Evolutionary conservation across 2,329 filamentous ascomycete genomes (phyloP).

Genomic region (Canariomyces notabilis): DNA sequence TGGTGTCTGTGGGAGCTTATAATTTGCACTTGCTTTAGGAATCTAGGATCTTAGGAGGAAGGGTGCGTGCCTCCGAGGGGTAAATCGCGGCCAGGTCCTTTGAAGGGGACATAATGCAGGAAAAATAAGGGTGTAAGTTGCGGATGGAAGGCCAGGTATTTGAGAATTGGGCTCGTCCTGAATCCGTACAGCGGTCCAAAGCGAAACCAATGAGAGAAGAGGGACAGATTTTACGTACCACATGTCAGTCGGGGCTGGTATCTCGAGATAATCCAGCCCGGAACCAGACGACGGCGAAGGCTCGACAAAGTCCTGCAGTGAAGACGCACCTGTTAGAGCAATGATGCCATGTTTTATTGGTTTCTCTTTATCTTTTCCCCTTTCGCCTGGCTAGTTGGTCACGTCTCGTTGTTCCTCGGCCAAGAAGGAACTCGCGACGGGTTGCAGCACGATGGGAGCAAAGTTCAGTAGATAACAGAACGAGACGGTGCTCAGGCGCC

Average conservation of each 20-base stretch:
- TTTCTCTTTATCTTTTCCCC: background rate
- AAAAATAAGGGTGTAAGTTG: constrained; percentile 21
- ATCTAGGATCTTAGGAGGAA: constrained; percentile 3
- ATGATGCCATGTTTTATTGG: constrained; percentile 16
- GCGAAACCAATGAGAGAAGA: constrained; percentile 21
- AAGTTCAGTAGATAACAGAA: constrained; percentile 4
- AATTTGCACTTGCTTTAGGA: constrained; percentile 5
- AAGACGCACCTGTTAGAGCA: constrained; percentile 31
- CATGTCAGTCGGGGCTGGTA: constrained; percentile 48
- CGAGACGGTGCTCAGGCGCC: constrained; percentile 8
- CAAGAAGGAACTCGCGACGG: constrained; percentile 5
- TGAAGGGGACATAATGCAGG: constrained; percentile 16
- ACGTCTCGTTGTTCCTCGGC: constrained; percentile 3
- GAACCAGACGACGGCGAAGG: constrained; percentile 45
- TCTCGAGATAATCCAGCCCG: constrained; percentile 51
- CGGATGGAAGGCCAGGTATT: constrained; percentile 17
- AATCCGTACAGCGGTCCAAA: background rate
- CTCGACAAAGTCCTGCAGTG: constrained; percentile 47
- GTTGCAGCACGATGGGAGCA: constrained; percentile 2
- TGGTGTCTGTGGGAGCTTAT: background rate
- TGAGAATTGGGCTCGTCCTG: constrained; percentile 8
- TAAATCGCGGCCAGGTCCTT: constrained; percentile 2
- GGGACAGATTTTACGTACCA: constrained; percentile 40
- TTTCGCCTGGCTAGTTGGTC: background rate
- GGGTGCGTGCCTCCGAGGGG: constrained; percentile 3